These are phyloP conservation scores for Venturia pyrina DNA, from an alignment of 2,329 filamentous ascomycete species.

Conservation along the genomic window DNA sequence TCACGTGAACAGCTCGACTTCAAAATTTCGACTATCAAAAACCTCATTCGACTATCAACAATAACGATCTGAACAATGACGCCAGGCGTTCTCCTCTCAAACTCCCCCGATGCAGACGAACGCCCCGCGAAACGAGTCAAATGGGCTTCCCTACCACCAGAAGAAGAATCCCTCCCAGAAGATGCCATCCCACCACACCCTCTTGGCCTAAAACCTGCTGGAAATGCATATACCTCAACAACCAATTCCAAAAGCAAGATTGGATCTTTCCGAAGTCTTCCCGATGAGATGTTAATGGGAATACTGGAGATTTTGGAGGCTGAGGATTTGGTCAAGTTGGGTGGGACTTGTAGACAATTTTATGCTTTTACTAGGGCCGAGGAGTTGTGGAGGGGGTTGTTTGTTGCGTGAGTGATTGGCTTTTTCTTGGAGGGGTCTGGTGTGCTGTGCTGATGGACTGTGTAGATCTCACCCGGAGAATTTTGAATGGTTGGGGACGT, in stretches of 20 bases:
- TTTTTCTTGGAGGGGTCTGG: background rate
- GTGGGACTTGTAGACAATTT: constrained; percentile 71
- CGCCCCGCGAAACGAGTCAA: constrained; percentile 27
- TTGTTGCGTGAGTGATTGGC: constrained; percentile 61
- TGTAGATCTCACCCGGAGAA: constrained; percentile 32
- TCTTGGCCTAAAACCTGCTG: constrained; percentile 73
- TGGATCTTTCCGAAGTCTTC: constrained; percentile 57
- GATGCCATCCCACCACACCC: constrained; percentile 66
- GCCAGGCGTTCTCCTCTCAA: constrained; percentile 1
- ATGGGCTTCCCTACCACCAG: constrained; percentile 21
- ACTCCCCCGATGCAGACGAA: constrained; percentile 19
- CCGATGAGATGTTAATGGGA: constrained; percentile 70
- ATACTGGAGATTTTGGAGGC: constrained; percentile 68
- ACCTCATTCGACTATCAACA: background rate
- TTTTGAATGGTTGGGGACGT: constrained; percentile 69
- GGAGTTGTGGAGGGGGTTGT: constrained; percentile 81
- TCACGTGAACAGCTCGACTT: background rate
- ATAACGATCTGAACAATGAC: background rate
- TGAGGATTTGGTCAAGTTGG: constrained; percentile 51
- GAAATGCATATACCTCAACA: constrained; percentile 63
- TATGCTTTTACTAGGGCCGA: constrained; percentile 78
- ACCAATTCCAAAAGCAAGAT: constrained; percentile 56
- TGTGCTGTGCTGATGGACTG: background rate
- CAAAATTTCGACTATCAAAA: background rate
- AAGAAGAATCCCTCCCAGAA: constrained; percentile 31